Base-by-base conservation (phyloP, 2,329 filamentous ascomycete genomes). In the Ascochyta lentis region DNA sequence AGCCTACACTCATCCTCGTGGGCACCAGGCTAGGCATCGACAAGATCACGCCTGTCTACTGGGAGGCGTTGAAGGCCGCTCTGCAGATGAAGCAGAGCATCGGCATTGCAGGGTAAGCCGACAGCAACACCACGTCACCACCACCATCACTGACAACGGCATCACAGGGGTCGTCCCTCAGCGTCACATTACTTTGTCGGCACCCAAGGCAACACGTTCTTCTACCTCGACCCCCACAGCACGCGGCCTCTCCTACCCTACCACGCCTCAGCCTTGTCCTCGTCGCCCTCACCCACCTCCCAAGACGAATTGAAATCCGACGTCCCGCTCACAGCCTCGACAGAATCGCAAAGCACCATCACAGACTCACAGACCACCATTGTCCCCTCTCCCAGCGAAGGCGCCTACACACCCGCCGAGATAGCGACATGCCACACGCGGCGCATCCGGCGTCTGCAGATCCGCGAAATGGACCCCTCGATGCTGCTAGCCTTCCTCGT, bases 401-500 rank as follows among this genome's bases (percentile, higher is more conserved):
- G 81, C 0, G 75, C 78, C 6, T 91, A 92, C 68, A 86, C 86
- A 0, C 69, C 80, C 7, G 89, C 91, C 65, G 92, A 98, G 55
- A 74, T 96, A 15, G 85, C 89, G 51, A 89, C 89, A 0, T 97
- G 92, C 69, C 94, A 99, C 73, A 98, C 93, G 0, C 85, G 91
- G 46, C 88, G 94, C 43, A 79, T 99, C 16, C 87, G 94, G 34
- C 85, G 90, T 52, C 82, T 99, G 27, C 89, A 95, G 64, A 84
- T 99, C 44, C 87, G 87, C 56, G 93, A 98, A 70, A 95, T 99
- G 91, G 95, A 99, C 68, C 95, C 95, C 0, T 97, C 92, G 70
- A 99, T 99, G 95, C 79, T 99, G 38, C 91, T 99, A 62, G 94
- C 92, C 4, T 98, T 98, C 69, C 78, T 99, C 33, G 92, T 99